Evolutionary conservation across 2,329 filamentous ascomycete genomes (phyloP), one percentile per base, ranked within the genome.

Genomic region (Ceratocystis diversiconidia): DNA sequence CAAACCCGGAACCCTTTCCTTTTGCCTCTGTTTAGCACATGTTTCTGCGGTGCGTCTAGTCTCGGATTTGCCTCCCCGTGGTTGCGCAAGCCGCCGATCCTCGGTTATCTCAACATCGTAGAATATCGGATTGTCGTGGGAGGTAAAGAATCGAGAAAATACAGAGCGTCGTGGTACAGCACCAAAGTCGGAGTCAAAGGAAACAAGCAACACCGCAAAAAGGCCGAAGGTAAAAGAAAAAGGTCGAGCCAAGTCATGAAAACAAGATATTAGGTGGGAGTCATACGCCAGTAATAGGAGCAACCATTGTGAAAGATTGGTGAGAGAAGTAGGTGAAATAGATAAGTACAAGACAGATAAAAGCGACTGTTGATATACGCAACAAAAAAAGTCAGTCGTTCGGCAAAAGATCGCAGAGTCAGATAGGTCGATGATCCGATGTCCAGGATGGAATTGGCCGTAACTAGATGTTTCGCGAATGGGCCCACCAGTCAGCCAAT

Each of bases 231-330:
- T 41, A 12, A 5, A 15, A 32, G 19, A 36, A 36, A 48, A 62
- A 48, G 43, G 43, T n/a, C 22, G 61, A 46, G 43, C 17, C 36
- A n/a, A 30, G 25, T 17, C 41, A 62, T 17, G 6, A 43, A 17
- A 12, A 57, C 60, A 64, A 69, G 70, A 72, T 72, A 76, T 77
- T 75, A 74, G 68, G 67, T 65, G 65, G 43, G 19, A 22, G 32
- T 82, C 82, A 69, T 83, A 85, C 82, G 73, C 82, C 82, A 70
- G 80, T 82, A 70, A 85, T 82, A 68, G 81, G 82, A 72, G 66
- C 66, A 60, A 65, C 61, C 66, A 67, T 67, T 67, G 59, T 67
- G 44, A 55, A 55, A 36, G 43, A 64, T 30, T 25, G 25, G 28
- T 43, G 8, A 41, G 52, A n/a, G 25, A 32, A 19, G 52, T 46